phyloP scores from a whole-genome alignment of 148 eudicot genomes.

The Camellia japonica region DNA sequence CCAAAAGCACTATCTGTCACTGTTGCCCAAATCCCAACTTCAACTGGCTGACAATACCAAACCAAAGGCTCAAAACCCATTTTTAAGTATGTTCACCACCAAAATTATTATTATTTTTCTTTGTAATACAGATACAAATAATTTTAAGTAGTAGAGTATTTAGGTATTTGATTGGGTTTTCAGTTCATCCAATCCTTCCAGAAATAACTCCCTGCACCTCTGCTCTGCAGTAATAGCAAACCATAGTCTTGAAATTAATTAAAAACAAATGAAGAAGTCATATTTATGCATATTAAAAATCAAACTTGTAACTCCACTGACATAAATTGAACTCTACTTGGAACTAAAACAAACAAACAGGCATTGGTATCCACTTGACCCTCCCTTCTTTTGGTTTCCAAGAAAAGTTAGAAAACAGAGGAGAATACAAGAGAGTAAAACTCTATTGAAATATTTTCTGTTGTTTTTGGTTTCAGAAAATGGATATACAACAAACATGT shows the following conservation, averaged over 20 bases:
- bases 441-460: no score
- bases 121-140: no score
- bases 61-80: constrained; percentile 45
- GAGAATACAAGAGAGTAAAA: not conserved
- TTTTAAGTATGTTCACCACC: not conserved
- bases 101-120: no score
- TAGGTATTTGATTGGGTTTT: constrained; percentile 3
- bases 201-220: not conserved
- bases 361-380: not conserved
- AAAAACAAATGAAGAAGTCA: not conserved
- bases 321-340: not conserved
- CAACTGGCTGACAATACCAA: constrained; percentile 65
- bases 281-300: not conserved
- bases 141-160: not conserved
- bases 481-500: no score
- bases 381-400: not conserved
- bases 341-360: not conserved
- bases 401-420: not conserved
- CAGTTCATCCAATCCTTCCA: not conserved
- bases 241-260: not conserved
- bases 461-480: not conserved
- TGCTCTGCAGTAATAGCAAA: not conserved
- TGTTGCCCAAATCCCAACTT: constrained; percentile 50
- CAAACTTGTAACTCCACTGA: not conserved
- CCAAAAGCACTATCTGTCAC: constrained; percentile 51